These are phyloP conservation scores for Suillus variegatus DNA, from an alignment of 768 basidiomycete genomes.

Conservation along the genomic window DNA sequence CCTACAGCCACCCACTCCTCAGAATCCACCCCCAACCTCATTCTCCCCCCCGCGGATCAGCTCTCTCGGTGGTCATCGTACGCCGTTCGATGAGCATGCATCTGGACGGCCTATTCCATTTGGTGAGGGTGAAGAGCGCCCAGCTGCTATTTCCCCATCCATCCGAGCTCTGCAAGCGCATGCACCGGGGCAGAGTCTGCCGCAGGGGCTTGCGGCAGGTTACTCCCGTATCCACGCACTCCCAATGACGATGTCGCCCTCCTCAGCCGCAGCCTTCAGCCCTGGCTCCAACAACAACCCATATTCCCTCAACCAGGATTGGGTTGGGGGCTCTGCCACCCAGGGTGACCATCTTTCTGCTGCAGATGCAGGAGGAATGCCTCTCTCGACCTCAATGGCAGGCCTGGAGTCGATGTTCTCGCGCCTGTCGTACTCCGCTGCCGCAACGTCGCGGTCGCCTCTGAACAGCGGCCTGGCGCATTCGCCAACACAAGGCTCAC, in stretches of 20 bases:
- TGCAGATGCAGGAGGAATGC: slow-evolving; percentile 18
- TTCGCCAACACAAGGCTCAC: slow-evolving; percentile 21
- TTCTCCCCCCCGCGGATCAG: slow-evolving; percentile 29
- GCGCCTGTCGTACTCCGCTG: slow-evolving; percentile 56
- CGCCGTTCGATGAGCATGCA: background rate
- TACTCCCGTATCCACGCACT: slow-evolving; percentile 86
- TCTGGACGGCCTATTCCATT: slow-evolving; percentile 31
- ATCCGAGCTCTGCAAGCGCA: slow-evolving; percentile 83
- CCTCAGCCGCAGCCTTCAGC: slow-evolving; percentile 30
- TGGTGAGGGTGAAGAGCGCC: slow-evolving; percentile 27
- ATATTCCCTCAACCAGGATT: slow-evolving; percentile 33
- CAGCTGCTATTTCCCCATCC: slow-evolving; percentile 57
- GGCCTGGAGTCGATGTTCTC: slow-evolving; percentile 57
- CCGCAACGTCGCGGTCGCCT: slow-evolving; percentile 27
- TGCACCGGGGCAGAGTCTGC: slow-evolving; percentile 88
- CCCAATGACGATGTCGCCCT: slow-evolving; percentile 42
- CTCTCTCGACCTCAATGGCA: slow-evolving; percentile 23
- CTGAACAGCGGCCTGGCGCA: slow-evolving; percentile 8
- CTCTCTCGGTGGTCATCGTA: slow-evolving; percentile 10
- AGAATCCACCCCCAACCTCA: slow-evolving; percentile 9
- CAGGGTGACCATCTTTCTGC: slow-evolving; percentile 22
- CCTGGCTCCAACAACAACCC: slow-evolving; percentile 32
- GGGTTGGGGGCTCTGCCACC: slow-evolving; percentile 25
- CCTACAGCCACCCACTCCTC: slow-evolving; percentile 7
- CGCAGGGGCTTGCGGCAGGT: slow-evolving; percentile 90